These are phyloP conservation scores for Lumnitzera racemosa DNA, from an alignment of 345 rosid species.

Conservation along the genomic window DNA sequence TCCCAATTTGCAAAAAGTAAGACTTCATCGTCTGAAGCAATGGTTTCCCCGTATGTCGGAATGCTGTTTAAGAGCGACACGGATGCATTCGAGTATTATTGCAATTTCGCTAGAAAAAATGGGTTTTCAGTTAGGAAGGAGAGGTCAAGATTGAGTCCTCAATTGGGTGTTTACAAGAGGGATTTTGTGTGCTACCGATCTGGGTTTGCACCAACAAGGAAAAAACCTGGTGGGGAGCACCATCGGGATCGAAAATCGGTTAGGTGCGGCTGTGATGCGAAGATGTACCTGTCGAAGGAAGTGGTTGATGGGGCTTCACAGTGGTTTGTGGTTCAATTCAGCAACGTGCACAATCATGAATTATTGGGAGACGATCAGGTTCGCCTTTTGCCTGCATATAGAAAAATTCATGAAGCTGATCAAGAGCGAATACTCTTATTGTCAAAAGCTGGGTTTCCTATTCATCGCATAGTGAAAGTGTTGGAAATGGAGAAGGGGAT, in stretches of 20 bases:
- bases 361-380: constrained; percentile 92
- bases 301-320: constrained; percentile 50
- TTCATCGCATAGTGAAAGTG: constrained; percentile 78
- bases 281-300: constrained; percentile 76
- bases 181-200: constrained; percentile 97
- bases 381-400: constrained; percentile 82
- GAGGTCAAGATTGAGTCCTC: constrained; percentile 80
- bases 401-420: constrained; percentile 82
- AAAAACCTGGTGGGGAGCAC: constrained; percentile 84
- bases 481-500: constrained; percentile 87
- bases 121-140: constrained; percentile 94
- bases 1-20: neutral
- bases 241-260: constrained; percentile 92
- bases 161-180: constrained; percentile 75
- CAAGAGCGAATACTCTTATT: constrained; percentile 82
- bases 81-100: constrained; percentile 83
- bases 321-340: constrained; percentile 89
- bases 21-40: constrained; percentile 30
- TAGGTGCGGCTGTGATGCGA: constrained; percentile 92
- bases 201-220: constrained; percentile 87
- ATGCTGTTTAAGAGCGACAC: constrained; percentile 73
- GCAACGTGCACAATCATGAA: constrained; percentile 93
- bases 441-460: constrained; percentile 91
- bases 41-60: constrained; percentile 78
- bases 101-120: constrained; percentile 68